phyloP scores from a whole-genome alignment of 768 basidiomycete species.

The Hygrophorus pudorinus region DNA sequence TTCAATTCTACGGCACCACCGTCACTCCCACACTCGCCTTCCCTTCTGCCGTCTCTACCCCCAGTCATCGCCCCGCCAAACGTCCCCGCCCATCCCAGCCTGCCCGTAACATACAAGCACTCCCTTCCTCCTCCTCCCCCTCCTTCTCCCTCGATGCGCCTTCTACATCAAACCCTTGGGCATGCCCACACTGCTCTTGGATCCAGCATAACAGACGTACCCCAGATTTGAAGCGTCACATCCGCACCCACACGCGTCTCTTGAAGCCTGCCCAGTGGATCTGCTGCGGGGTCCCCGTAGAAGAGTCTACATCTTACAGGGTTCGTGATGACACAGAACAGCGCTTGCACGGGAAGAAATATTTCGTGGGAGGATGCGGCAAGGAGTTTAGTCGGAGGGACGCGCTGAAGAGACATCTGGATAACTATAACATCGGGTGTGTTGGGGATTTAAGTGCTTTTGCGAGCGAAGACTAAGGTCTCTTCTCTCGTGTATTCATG shows the following conservation, averaged over 20 bases:
- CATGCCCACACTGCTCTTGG: slow-evolving; percentile 39
- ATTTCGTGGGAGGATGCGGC: slow-evolving; percentile 28
- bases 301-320: slow-evolving; percentile 11
- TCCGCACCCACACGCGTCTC: slow-evolving; percentile 44
- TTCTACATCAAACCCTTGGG: slow-evolving; percentile 13
- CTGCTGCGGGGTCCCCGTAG: slow-evolving; percentile 30
- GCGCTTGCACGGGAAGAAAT: slow-evolving; percentile 13
- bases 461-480: background rate
- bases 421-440: slow-evolving; percentile 23
- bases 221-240: slow-evolving; percentile 52
- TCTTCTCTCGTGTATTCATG: too few species aligned
- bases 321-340: background rate
- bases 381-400: slow-evolving; percentile 34
- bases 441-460: slow-evolving; percentile 8
- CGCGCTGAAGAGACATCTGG: slow-evolving; percentile 35
- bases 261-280: slow-evolving; percentile 28
- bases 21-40: slow-evolving; percentile 1
- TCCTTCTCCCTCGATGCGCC: too few species aligned
- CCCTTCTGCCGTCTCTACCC: slow-evolving; percentile 5
- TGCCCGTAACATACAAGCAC: slow-evolving; percentile 40
- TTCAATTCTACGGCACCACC: background rate
- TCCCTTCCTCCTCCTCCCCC: too few species aligned
- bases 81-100: slow-evolving; percentile 24
- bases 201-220: slow-evolving; percentile 38
- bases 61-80: slow-evolving; percentile 10